phyloP scores from a whole-genome alignment of 495 filamentous ascomycete genomes.

The Friedmanniomyces simplex region DNA sequence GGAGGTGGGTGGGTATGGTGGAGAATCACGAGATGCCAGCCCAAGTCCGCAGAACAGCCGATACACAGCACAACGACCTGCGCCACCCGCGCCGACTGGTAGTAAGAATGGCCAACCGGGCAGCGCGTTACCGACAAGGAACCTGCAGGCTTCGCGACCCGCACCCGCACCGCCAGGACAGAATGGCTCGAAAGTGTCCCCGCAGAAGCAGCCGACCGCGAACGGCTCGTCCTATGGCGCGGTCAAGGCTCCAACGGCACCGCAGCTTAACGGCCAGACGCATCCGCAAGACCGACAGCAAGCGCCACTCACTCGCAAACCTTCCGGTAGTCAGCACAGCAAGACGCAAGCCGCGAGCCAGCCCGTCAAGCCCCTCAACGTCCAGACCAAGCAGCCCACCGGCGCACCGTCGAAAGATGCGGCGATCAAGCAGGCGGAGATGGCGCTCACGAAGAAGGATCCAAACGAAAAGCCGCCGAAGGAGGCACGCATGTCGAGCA shows the following conservation, averaged over 20 bases:
- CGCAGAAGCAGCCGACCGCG: conserved; percentile 14
- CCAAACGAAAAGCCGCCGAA: conserved; percentile 75
- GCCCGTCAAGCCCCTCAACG: conserved; percentile 76
- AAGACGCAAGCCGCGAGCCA: conserved; percentile 14
- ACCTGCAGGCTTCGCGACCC: conserved; percentile 44
- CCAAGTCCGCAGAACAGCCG: conserved; percentile 37
- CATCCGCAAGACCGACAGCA: conserved; percentile 10
- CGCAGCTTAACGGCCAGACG: conserved; percentile 10
- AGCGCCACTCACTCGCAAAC: conserved; percentile 20
- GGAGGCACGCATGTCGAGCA: conserved; percentile 90
- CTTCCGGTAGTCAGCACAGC: conserved; percentile 13
- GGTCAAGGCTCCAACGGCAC: conserved; percentile 7
- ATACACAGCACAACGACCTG: conserved; percentile 72
- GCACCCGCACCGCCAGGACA: conserved; percentile 46
- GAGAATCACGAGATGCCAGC: conserved; percentile 30
- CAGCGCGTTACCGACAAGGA: conserved; percentile 35
- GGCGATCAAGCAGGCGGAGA: conserved; percentile 43
- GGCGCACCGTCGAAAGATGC: conserved; percentile 30
- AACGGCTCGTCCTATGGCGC: conserved; percentile 15
- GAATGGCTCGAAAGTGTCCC: conserved; percentile 21
- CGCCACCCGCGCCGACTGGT: conserved; percentile 49
- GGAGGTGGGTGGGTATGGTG: conserved; percentile 54
- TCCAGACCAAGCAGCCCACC: conserved; percentile 62
- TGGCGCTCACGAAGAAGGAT: conserved; percentile 69
- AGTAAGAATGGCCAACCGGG: conserved; percentile 36